phyloP scores from a whole-genome alignment of 129 eudicot genomes.

The Tagetes patula region DNA sequence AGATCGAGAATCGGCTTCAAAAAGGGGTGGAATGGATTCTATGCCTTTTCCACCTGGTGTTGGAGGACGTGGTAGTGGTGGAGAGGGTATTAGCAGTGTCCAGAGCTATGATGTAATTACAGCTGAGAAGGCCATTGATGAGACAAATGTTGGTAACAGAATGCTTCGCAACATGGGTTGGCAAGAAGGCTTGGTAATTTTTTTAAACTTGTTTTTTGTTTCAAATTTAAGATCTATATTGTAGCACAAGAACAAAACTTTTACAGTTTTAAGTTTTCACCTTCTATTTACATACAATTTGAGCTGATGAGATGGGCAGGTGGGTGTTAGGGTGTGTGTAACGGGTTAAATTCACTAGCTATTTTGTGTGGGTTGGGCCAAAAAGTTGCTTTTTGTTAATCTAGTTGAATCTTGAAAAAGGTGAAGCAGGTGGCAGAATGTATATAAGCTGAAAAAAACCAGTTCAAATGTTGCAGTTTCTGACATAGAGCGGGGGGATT shows the following conservation, averaged over 20 bases:
- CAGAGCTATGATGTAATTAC: slow-evolving; percentile 83
- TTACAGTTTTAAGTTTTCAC: neutral
- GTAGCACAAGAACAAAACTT: neutral
- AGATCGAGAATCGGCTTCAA: slow-evolving; percentile 73
- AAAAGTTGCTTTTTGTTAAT: neutral
- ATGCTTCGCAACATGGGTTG: slow-evolving; percentile 99
- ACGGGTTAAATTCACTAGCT: neutral
- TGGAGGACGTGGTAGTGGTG: slow-evolving; percentile 69
- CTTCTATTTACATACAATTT: neutral
- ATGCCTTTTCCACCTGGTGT: slow-evolving; percentile 99
- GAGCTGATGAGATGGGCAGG: neutral
- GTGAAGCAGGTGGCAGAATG: slow-evolving; percentile 13
- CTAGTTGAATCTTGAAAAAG: slow-evolving; percentile 13
- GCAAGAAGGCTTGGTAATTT: slow-evolving; percentile 97
- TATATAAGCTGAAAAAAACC: neutral
- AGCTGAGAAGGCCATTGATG: slow-evolving; percentile 89
- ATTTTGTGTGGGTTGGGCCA: neutral
- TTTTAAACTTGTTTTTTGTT: slow-evolving; percentile 31
- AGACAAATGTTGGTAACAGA: slow-evolving; percentile 89
- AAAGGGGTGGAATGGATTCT: slow-evolving; percentile 66
- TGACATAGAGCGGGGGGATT: slow-evolving; percentile 38
- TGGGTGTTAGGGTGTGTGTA: neutral
- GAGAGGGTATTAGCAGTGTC: slow-evolving; percentile 47
- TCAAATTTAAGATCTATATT: neutral
- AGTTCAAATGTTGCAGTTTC: slow-evolving; percentile 19